A percentile compares a stretch with the other conserved stretches of the same genome.
Conservation (phyloP, 768 basidiomycete genomes). For the Rhizopogon salebrosus region DNA sequence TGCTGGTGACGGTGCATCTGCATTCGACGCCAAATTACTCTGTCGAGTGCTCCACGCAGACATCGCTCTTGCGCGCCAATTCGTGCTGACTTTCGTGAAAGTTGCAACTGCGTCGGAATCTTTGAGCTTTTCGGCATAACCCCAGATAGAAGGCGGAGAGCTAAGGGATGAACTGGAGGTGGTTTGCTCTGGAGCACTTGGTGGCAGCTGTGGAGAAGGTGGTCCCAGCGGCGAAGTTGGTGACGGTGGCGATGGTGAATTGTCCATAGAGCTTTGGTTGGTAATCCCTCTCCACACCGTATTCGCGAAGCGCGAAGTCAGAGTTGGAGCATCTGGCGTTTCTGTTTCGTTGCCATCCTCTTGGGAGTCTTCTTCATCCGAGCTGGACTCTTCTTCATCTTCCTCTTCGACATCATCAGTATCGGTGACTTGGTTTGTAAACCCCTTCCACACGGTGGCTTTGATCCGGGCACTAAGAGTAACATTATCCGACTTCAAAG, state of each 20-base stretch:
- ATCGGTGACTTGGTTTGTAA: constrained; percentile 46
- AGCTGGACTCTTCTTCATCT: constrained; percentile 19
- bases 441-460: constrained; percentile 63
- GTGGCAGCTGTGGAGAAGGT: constrained; percentile 18
- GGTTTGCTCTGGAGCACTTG: constrained; percentile 6
- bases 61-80: constrained; percentile 64
- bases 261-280: constrained; percentile 64
- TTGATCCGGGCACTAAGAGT: constrained; percentile 54
- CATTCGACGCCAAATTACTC: constrained; percentile 4
- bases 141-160: constrained; percentile 46
- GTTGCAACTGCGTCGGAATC: constrained; percentile 69
- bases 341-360: constrained; percentile 46
- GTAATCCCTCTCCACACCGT: constrained; percentile 77
- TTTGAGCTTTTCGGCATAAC: constrained; percentile 68
- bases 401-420: constrained; percentile 30
- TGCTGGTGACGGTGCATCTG: constrained; percentile 11
- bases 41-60: constrained; percentile 24
- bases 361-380: constrained; percentile 20
- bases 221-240: constrained; percentile 27
- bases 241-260: constrained; percentile 37
- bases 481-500: constrained; percentile 26
- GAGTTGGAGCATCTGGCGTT: constrained; percentile 28
- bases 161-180: not conserved
- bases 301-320: constrained; percentile 51
- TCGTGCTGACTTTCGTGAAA: constrained; percentile 68